Evolutionary conservation across 2,329 filamentous ascomycete genomes (phyloP).

Genomic region (Cladosporium cucumerinum): DNA sequence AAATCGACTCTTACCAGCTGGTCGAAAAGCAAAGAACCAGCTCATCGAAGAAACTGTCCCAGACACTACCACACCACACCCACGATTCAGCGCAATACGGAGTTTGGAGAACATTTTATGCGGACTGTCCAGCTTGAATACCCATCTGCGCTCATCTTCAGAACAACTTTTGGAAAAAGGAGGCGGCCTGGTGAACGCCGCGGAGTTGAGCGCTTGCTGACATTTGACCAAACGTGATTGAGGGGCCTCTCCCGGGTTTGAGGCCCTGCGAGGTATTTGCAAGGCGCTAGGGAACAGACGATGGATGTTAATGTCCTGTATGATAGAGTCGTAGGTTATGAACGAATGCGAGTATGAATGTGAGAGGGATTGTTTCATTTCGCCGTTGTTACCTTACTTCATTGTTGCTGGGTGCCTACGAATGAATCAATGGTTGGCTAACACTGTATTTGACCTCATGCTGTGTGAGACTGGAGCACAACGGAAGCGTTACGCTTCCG

Average conservation of each 20-base stretch:
- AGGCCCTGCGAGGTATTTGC: neutral
- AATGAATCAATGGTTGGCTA: neutral
- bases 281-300: neutral
- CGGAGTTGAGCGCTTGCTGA: neutral
- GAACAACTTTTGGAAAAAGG: neutral
- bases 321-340: constrained; percentile 1
- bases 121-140: neutral
- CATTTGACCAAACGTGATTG: neutral
- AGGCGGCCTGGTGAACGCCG: neutral
- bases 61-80: neutral
- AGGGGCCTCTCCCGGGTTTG: neutral
- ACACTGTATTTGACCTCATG: neutral
- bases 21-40: neutral
- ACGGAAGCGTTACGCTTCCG: neutral
- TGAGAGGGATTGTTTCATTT: neutral
- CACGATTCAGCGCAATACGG: neutral
- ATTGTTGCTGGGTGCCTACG: neutral
- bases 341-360: neutral
- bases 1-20: neutral
- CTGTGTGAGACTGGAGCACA: neutral
- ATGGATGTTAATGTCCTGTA: constrained; percentile 1
- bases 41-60: neutral
- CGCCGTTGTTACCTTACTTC: too few relatives aligned
- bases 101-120: neutral
- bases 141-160: constrained; percentile 1